Evolutionary conservation across 2,329 filamentous ascomycete genomes (phyloP), one percentile per base, ranked within the genome.

Genomic region (Ophiocordyceps australis): DNA sequence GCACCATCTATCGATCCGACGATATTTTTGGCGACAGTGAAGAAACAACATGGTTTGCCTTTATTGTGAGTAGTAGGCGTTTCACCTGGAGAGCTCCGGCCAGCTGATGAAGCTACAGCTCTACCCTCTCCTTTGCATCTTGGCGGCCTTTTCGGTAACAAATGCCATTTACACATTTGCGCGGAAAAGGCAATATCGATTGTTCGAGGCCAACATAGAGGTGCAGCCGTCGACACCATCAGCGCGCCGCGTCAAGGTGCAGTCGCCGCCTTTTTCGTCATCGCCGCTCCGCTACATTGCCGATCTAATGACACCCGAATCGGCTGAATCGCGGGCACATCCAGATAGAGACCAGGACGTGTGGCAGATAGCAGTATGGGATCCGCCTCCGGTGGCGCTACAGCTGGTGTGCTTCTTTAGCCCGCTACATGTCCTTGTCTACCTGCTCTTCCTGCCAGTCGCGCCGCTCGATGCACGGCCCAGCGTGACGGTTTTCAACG

Each of bases 291-390:
- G 74, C 28, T 74, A 81, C 30, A 49, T 95, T 20, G 65, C 73
- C 16, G 70, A 65, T 34, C 57, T 80, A 23, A 52, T 93, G 18
- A 62, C 70, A 3, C 55, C 65, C 15, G 70, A 74, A 19, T 74
- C 70, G 14, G 80, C 83, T n/a, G 72, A 85, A 35, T 74, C 79
- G 15, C 71, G 83, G 43, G 77, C 82, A 16, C 79, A 94, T 49
- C 81, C 86, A 0, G 76, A 89, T 43, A 70, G 74, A 29, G 65
- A 67, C 15, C 67, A 75, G 9, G 85, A 98, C 48, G 89, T 98
- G 8, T 98, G 89, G 89, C 85, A 98, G 50, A 54, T 98, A 25
- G 68, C 76, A 2, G 65, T 95, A 6, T 98, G 89, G 89, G 85
- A 95, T 45, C 89, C 91, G 18, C 65, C 86, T 24, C 82, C 85